Percentiles rank a stretch among this genome's conserved stretches.
phyloP scores from a whole-genome alignment of 2,329 filamentous ascomycete species.

The Alternaria sp. region DNA sequence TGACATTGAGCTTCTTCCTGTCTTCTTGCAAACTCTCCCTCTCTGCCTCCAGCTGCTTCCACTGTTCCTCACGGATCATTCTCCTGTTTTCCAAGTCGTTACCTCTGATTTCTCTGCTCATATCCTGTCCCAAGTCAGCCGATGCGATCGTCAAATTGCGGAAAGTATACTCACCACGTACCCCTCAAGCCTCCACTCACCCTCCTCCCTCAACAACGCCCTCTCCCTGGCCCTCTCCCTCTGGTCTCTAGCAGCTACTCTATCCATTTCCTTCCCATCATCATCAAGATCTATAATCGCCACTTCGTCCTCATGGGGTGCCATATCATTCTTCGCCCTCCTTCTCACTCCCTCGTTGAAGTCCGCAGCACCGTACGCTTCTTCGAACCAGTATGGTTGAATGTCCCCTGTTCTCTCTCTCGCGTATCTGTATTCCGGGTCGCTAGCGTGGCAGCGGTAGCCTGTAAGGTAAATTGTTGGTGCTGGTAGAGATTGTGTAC shows the following conservation, averaged over 20 bases:
- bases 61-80: background rate
- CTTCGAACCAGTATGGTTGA: constrained; percentile 12
- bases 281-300: background rate
- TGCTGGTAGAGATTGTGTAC: background rate
- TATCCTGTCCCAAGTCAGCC: background rate
- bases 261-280: background rate
- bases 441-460: constrained; percentile 1
- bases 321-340: background rate
- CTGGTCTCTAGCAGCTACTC: background rate
- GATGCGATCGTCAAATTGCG: background rate
- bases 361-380: background rate
- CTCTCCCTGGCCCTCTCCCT: background rate
- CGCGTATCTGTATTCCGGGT: constrained; percentile 1
- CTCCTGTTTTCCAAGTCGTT: background rate
- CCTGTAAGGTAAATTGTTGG: constrained; percentile 6
- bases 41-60: background rate
- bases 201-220: background rate
- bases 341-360: background rate
- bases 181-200: background rate
- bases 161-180: background rate
- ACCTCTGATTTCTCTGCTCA: background rate
- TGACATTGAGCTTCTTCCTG: background rate
- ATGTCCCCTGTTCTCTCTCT: background rate
- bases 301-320: background rate
- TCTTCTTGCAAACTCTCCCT: background rate